A percentile compares a stretch with the other conserved stretches of the same genome.
Evolutionary conservation across 2,329 filamentous ascomycete genomes (phyloP).

Genomic region (Uncinocarpus reesii): DNA sequence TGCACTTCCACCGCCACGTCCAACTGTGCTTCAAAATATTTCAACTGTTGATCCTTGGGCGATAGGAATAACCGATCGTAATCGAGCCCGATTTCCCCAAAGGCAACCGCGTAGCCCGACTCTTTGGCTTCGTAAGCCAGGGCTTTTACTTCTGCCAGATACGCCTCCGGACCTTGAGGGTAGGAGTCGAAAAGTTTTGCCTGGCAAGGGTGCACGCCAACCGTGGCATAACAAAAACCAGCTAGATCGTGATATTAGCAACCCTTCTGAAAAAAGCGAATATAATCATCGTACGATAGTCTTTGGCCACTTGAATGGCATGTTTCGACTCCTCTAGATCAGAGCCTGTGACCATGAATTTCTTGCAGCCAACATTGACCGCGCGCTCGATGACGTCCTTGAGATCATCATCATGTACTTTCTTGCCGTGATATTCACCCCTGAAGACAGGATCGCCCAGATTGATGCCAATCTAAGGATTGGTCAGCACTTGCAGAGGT

Average conservation of each 20-base stretch:
- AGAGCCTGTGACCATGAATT: slow-evolving; percentile 89
- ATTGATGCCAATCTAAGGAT: slow-evolving; percentile 72
- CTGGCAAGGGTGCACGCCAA: slow-evolving; percentile 88
- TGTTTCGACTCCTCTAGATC: slow-evolving; percentile 67
- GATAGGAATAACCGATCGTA: slow-evolving; percentile 86
- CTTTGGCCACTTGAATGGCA: slow-evolving; percentile 61
- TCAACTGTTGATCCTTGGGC: slow-evolving; percentile 65
- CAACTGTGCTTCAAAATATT: slow-evolving; percentile 76
- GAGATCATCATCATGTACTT: slow-evolving; percentile 42
- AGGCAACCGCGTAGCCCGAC: slow-evolving; percentile 58
- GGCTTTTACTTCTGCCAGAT: slow-evolving; percentile 49
- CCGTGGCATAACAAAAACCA: slow-evolving; percentile 73
- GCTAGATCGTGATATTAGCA: slow-evolving; percentile 40
- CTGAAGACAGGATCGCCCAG: slow-evolving; percentile 84
- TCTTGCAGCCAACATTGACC: slow-evolving; percentile 65
- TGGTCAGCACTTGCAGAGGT: slow-evolving; percentile 1
- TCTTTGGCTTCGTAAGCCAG: slow-evolving; percentile 53
- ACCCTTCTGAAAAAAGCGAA: background rate
- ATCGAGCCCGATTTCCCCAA: slow-evolving; percentile 92
- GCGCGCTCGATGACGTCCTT: slow-evolving; percentile 67
- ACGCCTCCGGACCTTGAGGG: slow-evolving; percentile 35
- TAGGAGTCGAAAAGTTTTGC: slow-evolving; percentile 64
- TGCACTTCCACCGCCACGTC: slow-evolving; percentile 65
- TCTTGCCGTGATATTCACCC: slow-evolving; percentile 71
- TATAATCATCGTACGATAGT: slow-evolving; percentile 51